Base-by-base conservation (phyloP, 2,329 filamentous ascomycete genomes). In the Aspergillus vadensis region DNA sequence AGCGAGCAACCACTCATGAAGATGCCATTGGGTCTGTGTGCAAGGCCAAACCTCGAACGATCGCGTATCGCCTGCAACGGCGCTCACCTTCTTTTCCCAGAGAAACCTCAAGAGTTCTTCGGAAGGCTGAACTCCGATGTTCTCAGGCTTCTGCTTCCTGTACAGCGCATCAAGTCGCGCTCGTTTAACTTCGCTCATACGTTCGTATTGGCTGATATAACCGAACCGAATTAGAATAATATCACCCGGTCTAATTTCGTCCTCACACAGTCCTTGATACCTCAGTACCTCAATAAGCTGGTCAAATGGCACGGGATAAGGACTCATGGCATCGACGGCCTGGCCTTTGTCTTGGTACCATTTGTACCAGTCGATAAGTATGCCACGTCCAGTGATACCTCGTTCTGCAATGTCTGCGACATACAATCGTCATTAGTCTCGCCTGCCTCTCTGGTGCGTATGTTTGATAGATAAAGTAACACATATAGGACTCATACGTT, bases 201-300 rank as follows among this genome's bases (percentile, higher is more conserved):
- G 66, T 4, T 79, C 70, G 67, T 83, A 81, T 3, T 72, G 79
- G 15, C 77, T 73, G 0, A 78, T 79, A 73, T 81, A 86, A 7
- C 84, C 85, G 0, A 80, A 80, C 25, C 84, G 80, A 47, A 87
- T 76, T 63, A 88, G 78, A 43, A 88, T 75, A 27, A 88, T 83
- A 59, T 88, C 85, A 12, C 85, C 85, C 2, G 70, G 69, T 5
- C 72, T 74, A 6, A 85, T 76, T 25, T 76, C 71, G 49, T 80
- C 70, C 2, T 32, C 10, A 2, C 10, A 2, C 14, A 32, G 2
- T 2, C 30, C 30, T 5, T 32, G 30, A 14, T 32, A 32, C 4
- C 4, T 14, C 0, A 32, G 30, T 14, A 14, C 30, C 30, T 32
- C 12, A 5, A 32, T 5, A 1, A 86, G 72, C 1, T 74, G 72